Base-by-base conservation (phyloP, 1,284 basidiomycete species). In the Moesziomyces sp. region DNA sequence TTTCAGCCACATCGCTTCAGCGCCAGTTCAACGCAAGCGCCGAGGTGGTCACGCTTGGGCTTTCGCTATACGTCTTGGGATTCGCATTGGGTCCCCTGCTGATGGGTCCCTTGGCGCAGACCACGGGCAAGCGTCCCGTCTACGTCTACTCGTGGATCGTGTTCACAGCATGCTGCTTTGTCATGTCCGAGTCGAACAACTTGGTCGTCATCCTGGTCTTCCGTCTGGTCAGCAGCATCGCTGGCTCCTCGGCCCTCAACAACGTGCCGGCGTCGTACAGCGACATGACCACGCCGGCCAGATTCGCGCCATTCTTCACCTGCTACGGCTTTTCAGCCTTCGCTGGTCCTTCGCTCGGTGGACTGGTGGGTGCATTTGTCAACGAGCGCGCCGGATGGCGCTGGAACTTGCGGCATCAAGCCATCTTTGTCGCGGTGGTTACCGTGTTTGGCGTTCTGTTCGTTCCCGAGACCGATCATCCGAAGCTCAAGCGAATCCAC, bases 151-250 rank as follows among this genome's bases (percentile, higher is more conserved):
- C 69, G 3, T 76, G 55, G 52, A 54, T 74, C 23, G 23, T 63
- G 11, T 76, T 76, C 42, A 76, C 70, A 26, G 65, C 49, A 1
- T 74, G 59, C 56, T 71, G 65, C 45, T 76, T 83, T 35, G 61
- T 67, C 42, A 60, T 77, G 21, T 78, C 60, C 13, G 83, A 83
- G 57, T 63, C 77, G 16, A 66, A 80, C 26, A 75, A 73, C 48
- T 74, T 80, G 52, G 68, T 70, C 5, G 71, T 67, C 3, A 78
- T 84, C 46, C 79, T 84, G 60, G 72, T 65, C 16, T 73, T 84
- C 23, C 77, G 81, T 19, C 75, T 80, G 23, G 46, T 84, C 2
- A 74, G 83, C 72, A 80, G 84, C 19, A 55, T 68, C 33, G 55
- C 45, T 3, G 74, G 74, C 18, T 49, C 61, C 46, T 72, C 74